A percentile compares a stretch with the other conserved stretches of the same genome.
Evolutionary conservation across 805 yeast genomes (phyloP).

Genomic region (Metschnikowia similis): DNA sequence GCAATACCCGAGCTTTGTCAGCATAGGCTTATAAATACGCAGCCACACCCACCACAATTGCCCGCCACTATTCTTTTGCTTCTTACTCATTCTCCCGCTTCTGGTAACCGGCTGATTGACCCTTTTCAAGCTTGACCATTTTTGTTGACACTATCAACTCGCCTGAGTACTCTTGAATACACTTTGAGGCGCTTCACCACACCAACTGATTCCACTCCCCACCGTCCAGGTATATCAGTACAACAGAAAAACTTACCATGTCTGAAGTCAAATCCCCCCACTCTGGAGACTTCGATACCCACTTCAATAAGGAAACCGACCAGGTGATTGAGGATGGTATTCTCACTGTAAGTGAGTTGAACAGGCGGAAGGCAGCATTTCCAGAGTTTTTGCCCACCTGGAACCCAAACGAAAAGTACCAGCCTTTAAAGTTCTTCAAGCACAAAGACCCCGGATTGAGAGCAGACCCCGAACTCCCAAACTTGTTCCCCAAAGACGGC

Average conservation of each 20-base stretch:
- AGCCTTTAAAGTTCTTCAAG: slow-evolving; percentile 52
- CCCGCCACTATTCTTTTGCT: not conserved
- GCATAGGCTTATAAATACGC: slow-evolving; percentile 1
- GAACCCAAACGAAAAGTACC: slow-evolving; percentile 55
- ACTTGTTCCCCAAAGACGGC: slow-evolving; percentile 42
- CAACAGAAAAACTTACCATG: not conserved
- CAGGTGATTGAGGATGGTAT: slow-evolving; percentile 39
- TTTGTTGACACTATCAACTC: too few species aligned
- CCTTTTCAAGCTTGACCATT: not conserved
- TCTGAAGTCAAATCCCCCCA: slow-evolving; percentile 5
- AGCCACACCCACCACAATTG: not conserved
- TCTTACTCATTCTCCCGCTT: not conserved
- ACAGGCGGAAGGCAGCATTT: slow-evolving; percentile 25
- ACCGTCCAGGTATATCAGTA: too few species aligned
- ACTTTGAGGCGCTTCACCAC: too few species aligned
- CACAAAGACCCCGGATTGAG: slow-evolving; percentile 59
- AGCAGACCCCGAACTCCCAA: slow-evolving; percentile 56
- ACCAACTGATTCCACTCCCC: too few species aligned
- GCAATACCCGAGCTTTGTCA: not conserved
- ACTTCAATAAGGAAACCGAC: slow-evolving; percentile 50
- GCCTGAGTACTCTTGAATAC: too few species aligned
- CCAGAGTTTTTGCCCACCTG: slow-evolving; percentile 67
- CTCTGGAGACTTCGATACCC: slow-evolving; percentile 40
- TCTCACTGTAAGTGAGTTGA: slow-evolving; percentile 37
- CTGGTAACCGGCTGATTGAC: not conserved